Evolutionary conservation across 2,329 filamentous ascomycete genomes (phyloP).

Genomic region (Cytospora piceae): DNA sequence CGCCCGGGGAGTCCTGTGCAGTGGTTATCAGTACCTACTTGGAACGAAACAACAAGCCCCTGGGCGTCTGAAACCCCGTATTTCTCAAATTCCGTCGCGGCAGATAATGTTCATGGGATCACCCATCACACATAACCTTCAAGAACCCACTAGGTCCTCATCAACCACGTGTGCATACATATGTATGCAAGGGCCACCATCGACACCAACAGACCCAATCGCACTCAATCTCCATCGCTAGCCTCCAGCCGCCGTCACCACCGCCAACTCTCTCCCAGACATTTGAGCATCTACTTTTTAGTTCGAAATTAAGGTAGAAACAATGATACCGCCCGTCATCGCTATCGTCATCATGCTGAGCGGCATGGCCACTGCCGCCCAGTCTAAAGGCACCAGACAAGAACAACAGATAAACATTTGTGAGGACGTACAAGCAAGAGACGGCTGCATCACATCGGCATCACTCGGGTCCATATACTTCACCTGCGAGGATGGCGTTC

Average conservation of each 20-base stretch:
- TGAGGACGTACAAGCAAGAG: slow-evolving; percentile 13
- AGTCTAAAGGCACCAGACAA: neutral
- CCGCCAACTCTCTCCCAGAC: neutral
- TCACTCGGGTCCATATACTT: slow-evolving; percentile 21
- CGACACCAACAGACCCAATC: neutral
- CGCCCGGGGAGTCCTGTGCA: neutral
- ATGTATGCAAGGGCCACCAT: neutral
- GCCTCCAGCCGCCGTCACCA: neutral
- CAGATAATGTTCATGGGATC: neutral
- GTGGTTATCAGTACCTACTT: neutral
- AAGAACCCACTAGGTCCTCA: neutral
- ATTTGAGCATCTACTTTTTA: neutral
- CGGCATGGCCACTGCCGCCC: slow-evolving; percentile 5
- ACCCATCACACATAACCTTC: neutral
- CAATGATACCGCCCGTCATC: slow-evolving; percentile 1
- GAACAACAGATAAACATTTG: slow-evolving; percentile 17
- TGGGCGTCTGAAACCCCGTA: neutral
- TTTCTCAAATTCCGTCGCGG: neutral
- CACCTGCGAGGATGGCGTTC: slow-evolving; percentile 14
- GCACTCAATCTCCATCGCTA: neutral
- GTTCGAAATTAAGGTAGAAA: neutral
- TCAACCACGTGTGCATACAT: neutral
- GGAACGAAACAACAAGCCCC: neutral
- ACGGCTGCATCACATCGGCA: slow-evolving; percentile 20
- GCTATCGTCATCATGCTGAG: slow-evolving; percentile 6